Conservation (phyloP, 768 basidiomycete species). For the Termitomyces sp. region DNA sequence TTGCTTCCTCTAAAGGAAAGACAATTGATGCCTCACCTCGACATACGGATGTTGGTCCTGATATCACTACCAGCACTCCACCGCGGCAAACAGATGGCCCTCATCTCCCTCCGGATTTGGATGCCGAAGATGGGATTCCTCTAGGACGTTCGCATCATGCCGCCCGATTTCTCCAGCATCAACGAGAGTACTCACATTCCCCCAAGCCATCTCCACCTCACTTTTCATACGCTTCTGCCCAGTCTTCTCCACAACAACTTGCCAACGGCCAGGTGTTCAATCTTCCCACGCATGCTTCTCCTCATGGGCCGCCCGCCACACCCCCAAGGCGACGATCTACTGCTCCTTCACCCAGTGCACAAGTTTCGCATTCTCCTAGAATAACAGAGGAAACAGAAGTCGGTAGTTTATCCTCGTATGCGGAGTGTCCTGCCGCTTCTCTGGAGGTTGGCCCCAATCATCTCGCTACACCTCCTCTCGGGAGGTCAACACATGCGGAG, state of each 20-base stretch:
- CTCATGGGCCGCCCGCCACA: conserved; percentile 29
- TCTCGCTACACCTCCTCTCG: conserved; percentile 31
- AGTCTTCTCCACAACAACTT: conserved; percentile 14
- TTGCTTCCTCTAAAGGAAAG: conserved; percentile 39
- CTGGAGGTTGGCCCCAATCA: conserved; percentile 1
- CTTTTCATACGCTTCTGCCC: conserved; percentile 20
- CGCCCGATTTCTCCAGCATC: conserved; percentile 46
- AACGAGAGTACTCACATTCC: conserved; percentile 28
- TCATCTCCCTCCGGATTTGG: conserved; percentile 50
- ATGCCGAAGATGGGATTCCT: conserved; percentile 61
- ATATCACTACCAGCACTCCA: conserved; percentile 32
- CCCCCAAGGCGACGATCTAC: conserved; percentile 31
- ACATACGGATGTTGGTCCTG: background rate
- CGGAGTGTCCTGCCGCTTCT: background rate
- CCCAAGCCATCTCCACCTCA: conserved; percentile 32
- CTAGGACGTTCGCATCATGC: conserved; percentile 63
- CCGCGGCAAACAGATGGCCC: conserved; percentile 28
- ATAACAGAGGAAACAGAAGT: background rate
- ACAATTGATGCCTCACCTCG: background rate
- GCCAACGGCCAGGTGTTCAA: conserved; percentile 25
- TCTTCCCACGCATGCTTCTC: conserved; percentile 29
- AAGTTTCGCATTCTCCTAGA: background rate
- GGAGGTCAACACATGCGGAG: conserved; percentile 33
- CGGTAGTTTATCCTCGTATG: background rate
- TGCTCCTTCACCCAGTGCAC: conserved; percentile 18